Percentiles rank a stretch among this genome's conserved stretches.
These are phyloP conservation scores for Calcarisporium arbuscula DNA, from an alignment of 2,329 filamentous ascomycete species.

Conservation along the genomic window DNA sequence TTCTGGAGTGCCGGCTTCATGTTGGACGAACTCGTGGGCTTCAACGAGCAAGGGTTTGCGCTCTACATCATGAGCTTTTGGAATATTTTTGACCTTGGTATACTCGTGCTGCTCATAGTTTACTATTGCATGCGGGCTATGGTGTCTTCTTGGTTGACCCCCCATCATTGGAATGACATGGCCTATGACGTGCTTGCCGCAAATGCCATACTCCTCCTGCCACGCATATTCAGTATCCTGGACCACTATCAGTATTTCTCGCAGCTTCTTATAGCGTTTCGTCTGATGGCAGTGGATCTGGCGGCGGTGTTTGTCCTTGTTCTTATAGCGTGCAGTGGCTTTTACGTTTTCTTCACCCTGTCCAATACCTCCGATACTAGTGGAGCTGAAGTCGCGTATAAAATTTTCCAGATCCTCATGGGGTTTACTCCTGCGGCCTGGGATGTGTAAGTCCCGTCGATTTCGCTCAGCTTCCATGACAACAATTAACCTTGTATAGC, in stretches of 20 bases:
- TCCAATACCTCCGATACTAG: conserved; percentile 67
- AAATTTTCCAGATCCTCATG: conserved; percentile 90
- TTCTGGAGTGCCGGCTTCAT: conserved; percentile 97
- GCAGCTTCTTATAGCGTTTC: conserved; percentile 86
- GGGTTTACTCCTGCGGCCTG: conserved; percentile 93
- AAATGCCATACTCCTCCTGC: conserved; percentile 83
- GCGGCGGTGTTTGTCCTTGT: conserved; percentile 80
- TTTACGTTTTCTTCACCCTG: conserved; percentile 89
- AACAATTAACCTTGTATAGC: conserved; percentile 20
- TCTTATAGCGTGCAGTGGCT: conserved; percentile 83
- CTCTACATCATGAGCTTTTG: conserved; percentile 97
- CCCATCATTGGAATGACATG: conserved; percentile 68
- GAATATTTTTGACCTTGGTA: conserved; percentile 93
- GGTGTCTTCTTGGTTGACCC: conserved; percentile 74
- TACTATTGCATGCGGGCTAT: conserved; percentile 90
- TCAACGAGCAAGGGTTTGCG: conserved; percentile 94
- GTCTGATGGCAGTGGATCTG: conserved; percentile 87
- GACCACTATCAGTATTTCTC: conserved; percentile 97
- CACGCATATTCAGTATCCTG: conserved; percentile 84
- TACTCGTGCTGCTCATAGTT: conserved; percentile 74
- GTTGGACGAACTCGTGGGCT: conserved; percentile 91
- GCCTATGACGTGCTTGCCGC: conserved; percentile 93
- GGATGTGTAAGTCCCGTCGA: conserved; percentile 58
- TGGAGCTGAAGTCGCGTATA: conserved; percentile 73
- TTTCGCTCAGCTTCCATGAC: not conserved